phyloP scores from a whole-genome alignment of 495 filamentous ascomycete genomes.

The Antarctomyces pellizariae region DNA sequence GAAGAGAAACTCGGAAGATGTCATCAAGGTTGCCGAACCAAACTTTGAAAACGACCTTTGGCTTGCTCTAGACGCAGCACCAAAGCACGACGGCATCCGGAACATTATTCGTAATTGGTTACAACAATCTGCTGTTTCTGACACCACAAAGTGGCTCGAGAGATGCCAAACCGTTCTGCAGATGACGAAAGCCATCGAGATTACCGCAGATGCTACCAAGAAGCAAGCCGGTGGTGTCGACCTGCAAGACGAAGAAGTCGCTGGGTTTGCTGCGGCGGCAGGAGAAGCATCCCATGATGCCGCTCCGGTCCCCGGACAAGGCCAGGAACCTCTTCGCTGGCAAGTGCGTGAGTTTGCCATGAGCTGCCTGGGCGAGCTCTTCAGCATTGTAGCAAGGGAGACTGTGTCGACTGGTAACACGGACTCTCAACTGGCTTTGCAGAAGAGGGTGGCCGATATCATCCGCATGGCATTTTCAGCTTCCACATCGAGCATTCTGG shows the following conservation, averaged over 20 bases:
- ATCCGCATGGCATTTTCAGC: conserved; percentile 94
- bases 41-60: conserved; percentile 81
- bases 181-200: conserved; percentile 41
- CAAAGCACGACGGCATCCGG: conserved; percentile 48
- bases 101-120: conserved; percentile 83
- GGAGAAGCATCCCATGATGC: conserved; percentile 40
- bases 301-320: conserved; percentile 29
- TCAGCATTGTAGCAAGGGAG: conserved; percentile 51
- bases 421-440: conserved; percentile 46
- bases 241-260: conserved; percentile 85
- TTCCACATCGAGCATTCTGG: conserved; percentile 78
- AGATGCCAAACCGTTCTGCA: conserved; percentile 75
- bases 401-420: conserved; percentile 40
- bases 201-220: conserved; percentile 21
- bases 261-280: conserved; percentile 62
- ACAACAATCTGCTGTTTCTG: conserved; percentile 54
- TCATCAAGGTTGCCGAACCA: conserved; percentile 45
- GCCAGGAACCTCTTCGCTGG: conserved; percentile 82
- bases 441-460: conserved; percentile 75
- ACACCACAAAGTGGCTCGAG: conserved; percentile 63
- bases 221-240: conserved; percentile 37
- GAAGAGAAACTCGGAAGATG: conserved; percentile 67
- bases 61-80: conserved; percentile 57
- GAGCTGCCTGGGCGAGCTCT: conserved; percentile 68
- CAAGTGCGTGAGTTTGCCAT: conserved; percentile 90